Evolutionary conservation across 169 alveolate species (phyloP), one percentile per base, ranked within the genome.

Genomic region (Plasmodium knowlesi): DNA sequence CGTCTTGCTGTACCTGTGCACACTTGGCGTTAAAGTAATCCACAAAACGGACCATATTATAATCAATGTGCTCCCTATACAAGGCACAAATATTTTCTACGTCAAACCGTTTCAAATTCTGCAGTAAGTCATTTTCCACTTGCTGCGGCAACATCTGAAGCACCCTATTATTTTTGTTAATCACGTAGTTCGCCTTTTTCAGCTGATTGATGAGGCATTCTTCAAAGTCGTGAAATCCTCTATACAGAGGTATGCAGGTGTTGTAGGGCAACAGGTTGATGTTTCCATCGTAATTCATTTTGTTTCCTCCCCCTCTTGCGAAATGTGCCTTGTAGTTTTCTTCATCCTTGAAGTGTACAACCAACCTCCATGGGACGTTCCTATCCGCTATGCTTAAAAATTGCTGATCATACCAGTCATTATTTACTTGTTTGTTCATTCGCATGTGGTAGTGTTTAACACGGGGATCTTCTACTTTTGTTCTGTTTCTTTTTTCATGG

Each of bases 51-150:
- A 89, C 34, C 90, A 89, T 43, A 39, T 89, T 89, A 50, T 80
- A 89, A 67, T 89, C 90, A 0, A 89, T 89, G 82, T 81, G 72
- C 54, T 89, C 78, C 50, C 94, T 89, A 41, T 89, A 89, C 12
- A 89, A 53, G 46, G 86, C 16, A 43, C 94, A 89, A 19, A 89
- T 41, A 22, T 70, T 80, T 89, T 89, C 78, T 3, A 89, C 53
- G 41, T 89, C 50, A 70, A 89, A 89, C 34, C 82, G 28, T 79
- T 71, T 89, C 39, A 89, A 67, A 81, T 80, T 8, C 10, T 61
- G 73, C 30, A 89, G 70, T 25, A 89, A n/a, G 34, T 89, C 84
- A 37, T 79, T 81, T 80, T 89, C 84, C 19, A 46, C 50, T 50
- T 81, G 80, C 37, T 70, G 71, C 67, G 94, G 91, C 73, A 89